phyloP scores from a whole-genome alignment of 2,329 filamentous ascomycete genomes.

The Plectosphaerella sp. region DNA sequence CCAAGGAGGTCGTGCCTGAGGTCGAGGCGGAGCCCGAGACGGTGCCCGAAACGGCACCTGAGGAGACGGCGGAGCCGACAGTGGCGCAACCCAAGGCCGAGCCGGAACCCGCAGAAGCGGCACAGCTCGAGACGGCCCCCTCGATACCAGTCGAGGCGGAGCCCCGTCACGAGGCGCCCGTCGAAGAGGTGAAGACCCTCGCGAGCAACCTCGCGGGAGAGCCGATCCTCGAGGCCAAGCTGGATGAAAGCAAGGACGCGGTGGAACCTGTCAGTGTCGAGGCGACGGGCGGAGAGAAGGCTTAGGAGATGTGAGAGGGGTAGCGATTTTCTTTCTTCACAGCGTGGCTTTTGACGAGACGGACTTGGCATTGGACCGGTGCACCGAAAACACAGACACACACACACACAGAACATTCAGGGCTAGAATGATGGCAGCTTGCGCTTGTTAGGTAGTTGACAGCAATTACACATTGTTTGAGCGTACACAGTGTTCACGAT shows the following conservation, averaged over 20 bases:
- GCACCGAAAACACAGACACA: background rate
- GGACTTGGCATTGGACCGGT: background rate
- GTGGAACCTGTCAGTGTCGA: conserved; percentile 29
- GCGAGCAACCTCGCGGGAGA: conserved; percentile 39
- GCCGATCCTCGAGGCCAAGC: conserved; percentile 31
- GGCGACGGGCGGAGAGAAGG: conserved; percentile 16
- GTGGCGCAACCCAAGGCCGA: conserved; percentile 4
- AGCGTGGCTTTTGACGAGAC: background rate
- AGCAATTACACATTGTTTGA: too few relatives aligned
- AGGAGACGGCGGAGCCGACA: background rate
- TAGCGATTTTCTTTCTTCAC: background rate
- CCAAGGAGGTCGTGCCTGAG: conserved; percentile 7
- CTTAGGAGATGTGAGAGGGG: background rate
- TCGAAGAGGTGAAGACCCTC: conserved; percentile 26
- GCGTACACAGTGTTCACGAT: too few relatives aligned
- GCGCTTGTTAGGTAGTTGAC: too few relatives aligned
- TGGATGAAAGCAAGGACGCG: conserved; percentile 28
- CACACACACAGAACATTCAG: background rate
- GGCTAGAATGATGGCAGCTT: background rate
- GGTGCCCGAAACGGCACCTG: background rate
- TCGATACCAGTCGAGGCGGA: background rate
- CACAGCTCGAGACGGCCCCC: conserved; percentile 1
- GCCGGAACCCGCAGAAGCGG: conserved; percentile 6
- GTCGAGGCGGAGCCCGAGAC: background rate
- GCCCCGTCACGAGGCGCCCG: background rate